phyloP scores from a whole-genome alignment of 2,329 filamentous ascomycete species.

The Alternaria gaisen region DNA sequence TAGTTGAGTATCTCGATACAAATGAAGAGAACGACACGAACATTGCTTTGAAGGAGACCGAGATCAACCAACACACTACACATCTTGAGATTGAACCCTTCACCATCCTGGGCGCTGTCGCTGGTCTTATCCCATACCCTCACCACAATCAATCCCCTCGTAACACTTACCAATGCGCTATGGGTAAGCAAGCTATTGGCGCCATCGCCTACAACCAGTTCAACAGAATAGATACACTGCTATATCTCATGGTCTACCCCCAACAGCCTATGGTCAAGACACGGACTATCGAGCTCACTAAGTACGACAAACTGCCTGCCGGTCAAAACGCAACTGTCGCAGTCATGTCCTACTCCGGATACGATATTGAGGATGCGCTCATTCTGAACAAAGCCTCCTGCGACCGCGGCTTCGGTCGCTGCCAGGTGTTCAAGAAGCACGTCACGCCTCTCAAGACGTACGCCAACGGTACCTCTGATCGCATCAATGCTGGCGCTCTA shows the following conservation, averaged over 20 bases:
- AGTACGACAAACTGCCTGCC: conserved; percentile 96
- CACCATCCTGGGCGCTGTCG: conserved; percentile 93
- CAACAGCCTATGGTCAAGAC: conserved; percentile 98
- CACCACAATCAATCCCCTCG: conserved; percentile 98
- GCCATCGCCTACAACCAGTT: conserved; percentile 99
- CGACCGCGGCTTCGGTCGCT: conserved; percentile 93
- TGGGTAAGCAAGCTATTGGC: conserved; percentile 99
- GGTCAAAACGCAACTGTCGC: conserved; percentile 97
- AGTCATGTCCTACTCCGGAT: conserved; percentile 99
- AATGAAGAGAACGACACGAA: conserved; percentile 98
- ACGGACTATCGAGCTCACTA: conserved; percentile 93
- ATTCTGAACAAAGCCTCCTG: conserved; percentile 96
- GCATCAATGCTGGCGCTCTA: conserved; percentile 55
- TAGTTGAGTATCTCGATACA: conserved; percentile 96
- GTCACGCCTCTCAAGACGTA: conserved; percentile 87
- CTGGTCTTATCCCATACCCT: conserved; percentile 94
- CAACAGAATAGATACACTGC: conserved; percentile 91
- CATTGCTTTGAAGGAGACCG: conserved; percentile 86
- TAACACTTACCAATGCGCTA: conserved; percentile 99
- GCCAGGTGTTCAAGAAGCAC: conserved; percentile 98
- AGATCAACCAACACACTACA: conserved; percentile 84
- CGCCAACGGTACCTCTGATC: conserved; percentile 75
- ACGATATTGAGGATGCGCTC: conserved; percentile 98
- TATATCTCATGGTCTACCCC: conserved; percentile 97
- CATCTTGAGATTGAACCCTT: conserved; percentile 99